These are phyloP conservation scores for Zygosaccharomyces pseudorouxii DNA, from an alignment of 805 yeast genomes.

Conservation along the genomic window DNA sequence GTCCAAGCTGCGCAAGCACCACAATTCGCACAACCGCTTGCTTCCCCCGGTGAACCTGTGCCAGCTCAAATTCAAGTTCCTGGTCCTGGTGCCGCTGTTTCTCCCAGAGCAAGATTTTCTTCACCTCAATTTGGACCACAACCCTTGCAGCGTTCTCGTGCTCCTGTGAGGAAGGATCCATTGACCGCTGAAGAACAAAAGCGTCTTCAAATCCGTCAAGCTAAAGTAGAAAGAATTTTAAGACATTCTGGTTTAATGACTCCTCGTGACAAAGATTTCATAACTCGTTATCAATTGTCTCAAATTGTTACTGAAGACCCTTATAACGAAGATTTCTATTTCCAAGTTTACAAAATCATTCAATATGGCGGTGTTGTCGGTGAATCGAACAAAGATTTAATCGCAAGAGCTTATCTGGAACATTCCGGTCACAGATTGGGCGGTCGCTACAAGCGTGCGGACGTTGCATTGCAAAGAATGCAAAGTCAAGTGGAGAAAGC, in stretches of 20 bases:
- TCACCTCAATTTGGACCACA: slow-evolving; percentile 8
- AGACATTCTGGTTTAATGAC: slow-evolving; percentile 92
- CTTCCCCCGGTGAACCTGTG: slow-evolving; percentile 1
- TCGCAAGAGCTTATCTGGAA: slow-evolving; percentile 87
- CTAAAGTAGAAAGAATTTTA: slow-evolving; percentile 68
- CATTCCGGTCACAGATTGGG: slow-evolving; percentile 89
- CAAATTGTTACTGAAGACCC: slow-evolving; percentile 97
- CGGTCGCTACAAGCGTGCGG: slow-evolving; percentile 78
- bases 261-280: slow-evolving; percentile 93
- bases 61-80: slow-evolving; percentile 3
- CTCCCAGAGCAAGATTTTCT: slow-evolving; percentile 6
- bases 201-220: slow-evolving; percentile 60
- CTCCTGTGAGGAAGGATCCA: slow-evolving; percentile 35
- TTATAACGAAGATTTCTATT: slow-evolving; percentile 92
- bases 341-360: slow-evolving; percentile 81
- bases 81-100: slow-evolving; percentile 5
- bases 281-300: slow-evolving; percentile 88
- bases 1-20: background rate
- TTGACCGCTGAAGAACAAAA: slow-evolving; percentile 71
- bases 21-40: background rate
- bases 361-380: slow-evolving; percentile 44
- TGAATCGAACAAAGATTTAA: slow-evolving; percentile 58
- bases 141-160: slow-evolving; percentile 16
- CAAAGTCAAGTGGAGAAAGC: slow-evolving; percentile 97
- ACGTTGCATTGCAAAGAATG: slow-evolving; percentile 92